Percentiles rank a stretch among this genome's conserved stretches.
phyloP scores from a whole-genome alignment of 1,284 basidiomycete species.

The Malassezia slooffiae region DNA sequence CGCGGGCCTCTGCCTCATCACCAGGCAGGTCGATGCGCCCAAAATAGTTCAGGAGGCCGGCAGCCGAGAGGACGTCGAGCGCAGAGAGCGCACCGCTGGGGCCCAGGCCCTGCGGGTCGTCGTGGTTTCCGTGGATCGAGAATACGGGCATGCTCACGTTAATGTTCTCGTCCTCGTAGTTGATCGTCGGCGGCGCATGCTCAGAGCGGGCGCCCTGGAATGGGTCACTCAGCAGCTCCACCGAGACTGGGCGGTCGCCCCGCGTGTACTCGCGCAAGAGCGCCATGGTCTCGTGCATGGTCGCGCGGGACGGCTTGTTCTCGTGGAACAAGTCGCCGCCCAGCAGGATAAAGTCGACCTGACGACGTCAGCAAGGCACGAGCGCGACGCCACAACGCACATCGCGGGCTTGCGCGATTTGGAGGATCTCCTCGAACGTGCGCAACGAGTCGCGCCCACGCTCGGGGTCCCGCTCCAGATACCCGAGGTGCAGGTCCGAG shows the following conservation, averaged over 20 bases:
- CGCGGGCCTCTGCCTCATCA: conserved; percentile 16
- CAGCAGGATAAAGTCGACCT: conserved; percentile 55
- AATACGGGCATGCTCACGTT: conserved; percentile 92
- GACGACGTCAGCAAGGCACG: neutral
- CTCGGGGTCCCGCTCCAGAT: conserved; percentile 84
- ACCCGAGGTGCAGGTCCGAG: conserved; percentile 59
- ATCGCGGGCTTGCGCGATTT: conserved; percentile 75
- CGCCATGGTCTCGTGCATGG: conserved; percentile 62
- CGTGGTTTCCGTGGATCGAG: conserved; percentile 98
- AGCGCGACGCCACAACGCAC: conserved; percentile 51
- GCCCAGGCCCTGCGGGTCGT: conserved; percentile 93
- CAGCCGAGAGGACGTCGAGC: conserved; percentile 83
- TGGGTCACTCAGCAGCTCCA: conserved; percentile 85
- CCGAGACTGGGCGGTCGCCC: conserved; percentile 70
- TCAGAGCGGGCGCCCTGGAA: conserved; percentile 46
- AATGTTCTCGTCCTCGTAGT: conserved; percentile 93
- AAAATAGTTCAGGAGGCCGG: conserved; percentile 93
- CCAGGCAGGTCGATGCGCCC: conserved; percentile 60
- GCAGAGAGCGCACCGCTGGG: conserved; percentile 78
- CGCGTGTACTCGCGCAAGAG: conserved; percentile 81
- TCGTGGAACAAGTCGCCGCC: conserved; percentile 97
- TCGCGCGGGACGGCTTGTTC: conserved; percentile 82
- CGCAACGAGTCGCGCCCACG: conserved; percentile 90
- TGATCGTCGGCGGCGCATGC: conserved; percentile 80
- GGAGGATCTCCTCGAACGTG: conserved; percentile 84